Base-by-base conservation (phyloP, 345 rosid genomes). In the Rhodamnia rubescens region DNA sequence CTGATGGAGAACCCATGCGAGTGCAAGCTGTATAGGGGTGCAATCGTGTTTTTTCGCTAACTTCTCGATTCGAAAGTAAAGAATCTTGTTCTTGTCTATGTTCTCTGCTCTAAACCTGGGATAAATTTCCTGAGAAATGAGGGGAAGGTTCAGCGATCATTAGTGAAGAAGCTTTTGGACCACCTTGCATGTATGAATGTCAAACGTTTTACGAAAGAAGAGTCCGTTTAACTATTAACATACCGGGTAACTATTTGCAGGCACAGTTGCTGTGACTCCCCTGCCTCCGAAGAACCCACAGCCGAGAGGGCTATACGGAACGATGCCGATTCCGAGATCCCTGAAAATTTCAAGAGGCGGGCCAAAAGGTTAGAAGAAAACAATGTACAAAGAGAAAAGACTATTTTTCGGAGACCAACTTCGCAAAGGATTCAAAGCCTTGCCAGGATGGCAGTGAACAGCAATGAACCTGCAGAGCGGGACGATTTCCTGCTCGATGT, bases 1-100 rank as follows among this genome's bases (percentile, higher is more conserved):
- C 83, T 90, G 92, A 44, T 88, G 88, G 51, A 90, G 91, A 80
- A 91, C 58, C 92, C 94, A 90, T 1, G 91, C 88, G 82, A 92
- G 90, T 3, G 92, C 91, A 18, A 91, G 91, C 83, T 91, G 91
- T 58, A 86, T 84, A 36, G 93, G 84, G 20, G 53, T 78, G 84
- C 93, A 91, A 81, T 82, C 75, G 42, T 86, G 83, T 78, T 88
- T 88, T 16, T 51, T 24, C 6, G 92, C 91, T 53, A 91, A 44
- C 50, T 87, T 83, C 83, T 88, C 86, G 4, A 89, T 8, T n/a
- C 90, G 53, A 29, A 44, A 44, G 59, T 91, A 90, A 5, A 92
- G 50, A 12, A 59, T 40, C 82, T 85, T 91, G 86, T 91, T 91
- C 85, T 81, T 88, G 44, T 87, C 85, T 5, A 89, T 5, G 82